Conservation (phyloP, 1,284 basidiomycete genomes). For the Sparassis latifolia region DNA sequence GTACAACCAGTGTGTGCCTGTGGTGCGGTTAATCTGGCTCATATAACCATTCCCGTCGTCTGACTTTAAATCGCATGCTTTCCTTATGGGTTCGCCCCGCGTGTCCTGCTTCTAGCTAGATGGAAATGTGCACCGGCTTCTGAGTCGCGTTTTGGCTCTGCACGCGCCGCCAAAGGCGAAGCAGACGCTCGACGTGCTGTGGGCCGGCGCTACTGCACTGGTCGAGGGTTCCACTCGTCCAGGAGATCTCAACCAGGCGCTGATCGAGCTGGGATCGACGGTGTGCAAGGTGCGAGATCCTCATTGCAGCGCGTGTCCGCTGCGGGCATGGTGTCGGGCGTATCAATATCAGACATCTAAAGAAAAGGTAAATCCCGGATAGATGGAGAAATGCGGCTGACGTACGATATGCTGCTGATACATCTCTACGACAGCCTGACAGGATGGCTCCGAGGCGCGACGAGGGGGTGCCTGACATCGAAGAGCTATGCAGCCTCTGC, state of each 20-base stretch:
- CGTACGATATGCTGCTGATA: conserved; percentile 4
- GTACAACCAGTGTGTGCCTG: conserved; percentile 77
- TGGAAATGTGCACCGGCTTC: conserved; percentile 83
- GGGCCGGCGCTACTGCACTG: conserved; percentile 69
- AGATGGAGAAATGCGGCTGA: not conserved
- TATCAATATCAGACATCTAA: conserved; percentile 29
- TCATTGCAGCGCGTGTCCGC: conserved; percentile 65
- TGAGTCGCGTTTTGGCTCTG: conserved; percentile 77
- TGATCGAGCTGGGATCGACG: conserved; percentile 86
- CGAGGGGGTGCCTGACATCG: conserved; percentile 47
- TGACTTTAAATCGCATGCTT: too few species aligned
- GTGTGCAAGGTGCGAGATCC: conserved; percentile 84
- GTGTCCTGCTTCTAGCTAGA: conserved; percentile 56
- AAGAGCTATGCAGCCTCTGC: conserved; percentile 72
- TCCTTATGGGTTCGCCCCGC: not conserved
- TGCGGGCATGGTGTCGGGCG: conserved; percentile 64
- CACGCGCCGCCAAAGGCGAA: conserved; percentile 80
- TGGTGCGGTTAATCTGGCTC: conserved; percentile 43
- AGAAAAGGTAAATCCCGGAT: conserved; percentile 7
- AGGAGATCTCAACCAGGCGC: conserved; percentile 85
- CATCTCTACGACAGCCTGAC: not conserved
- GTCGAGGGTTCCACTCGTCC: conserved; percentile 51
- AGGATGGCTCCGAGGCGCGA: conserved; percentile 10
- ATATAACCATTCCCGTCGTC: not conserved
- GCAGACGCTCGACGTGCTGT: conserved; percentile 72